phyloP scores from a whole-genome alignment of 169 alveolate genomes.

The Amoebophrya sp. region DNA sequence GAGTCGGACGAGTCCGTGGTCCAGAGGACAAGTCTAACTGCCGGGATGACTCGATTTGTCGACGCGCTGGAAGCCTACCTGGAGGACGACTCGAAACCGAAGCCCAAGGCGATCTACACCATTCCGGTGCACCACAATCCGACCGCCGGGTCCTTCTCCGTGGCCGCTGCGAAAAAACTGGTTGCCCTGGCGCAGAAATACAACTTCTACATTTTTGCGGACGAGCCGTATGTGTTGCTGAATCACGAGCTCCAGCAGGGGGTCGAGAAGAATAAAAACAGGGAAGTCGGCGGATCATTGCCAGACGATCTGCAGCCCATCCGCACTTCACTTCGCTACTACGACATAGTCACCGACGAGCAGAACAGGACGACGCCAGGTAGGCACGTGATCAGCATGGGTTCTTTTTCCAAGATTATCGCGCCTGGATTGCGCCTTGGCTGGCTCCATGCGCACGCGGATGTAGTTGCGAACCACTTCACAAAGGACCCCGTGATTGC shows the following conservation, averaged over 20 bases:
- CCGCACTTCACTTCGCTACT: background rate
- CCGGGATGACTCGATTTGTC: too few species aligned
- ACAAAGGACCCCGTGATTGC: background rate
- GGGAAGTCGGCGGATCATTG: too few species aligned
- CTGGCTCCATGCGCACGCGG: background rate
- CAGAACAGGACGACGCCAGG: too few species aligned
- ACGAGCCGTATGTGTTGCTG: background rate
- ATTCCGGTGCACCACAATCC: background rate
- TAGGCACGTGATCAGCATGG: background rate
- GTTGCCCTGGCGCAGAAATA: background rate
- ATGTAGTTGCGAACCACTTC: background rate
- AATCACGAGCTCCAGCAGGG: background rate
- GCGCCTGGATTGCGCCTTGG: background rate
- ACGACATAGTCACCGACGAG: too few species aligned
- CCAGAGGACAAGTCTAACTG: too few species aligned
- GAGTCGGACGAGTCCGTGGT: too few species aligned
- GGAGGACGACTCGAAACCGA: too few species aligned
- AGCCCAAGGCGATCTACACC: too few species aligned
- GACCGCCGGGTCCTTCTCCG: background rate
- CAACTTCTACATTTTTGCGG: background rate
- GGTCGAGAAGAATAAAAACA: background rate
- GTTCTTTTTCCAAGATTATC: background rate
- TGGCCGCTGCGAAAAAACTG: background rate
- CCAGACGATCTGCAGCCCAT: too few species aligned
- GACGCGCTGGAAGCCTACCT: too few species aligned